These are phyloP conservation scores for Boechera retrofracta DNA, from an alignment of 345 rosid genomes.

Conservation along the genomic window DNA sequence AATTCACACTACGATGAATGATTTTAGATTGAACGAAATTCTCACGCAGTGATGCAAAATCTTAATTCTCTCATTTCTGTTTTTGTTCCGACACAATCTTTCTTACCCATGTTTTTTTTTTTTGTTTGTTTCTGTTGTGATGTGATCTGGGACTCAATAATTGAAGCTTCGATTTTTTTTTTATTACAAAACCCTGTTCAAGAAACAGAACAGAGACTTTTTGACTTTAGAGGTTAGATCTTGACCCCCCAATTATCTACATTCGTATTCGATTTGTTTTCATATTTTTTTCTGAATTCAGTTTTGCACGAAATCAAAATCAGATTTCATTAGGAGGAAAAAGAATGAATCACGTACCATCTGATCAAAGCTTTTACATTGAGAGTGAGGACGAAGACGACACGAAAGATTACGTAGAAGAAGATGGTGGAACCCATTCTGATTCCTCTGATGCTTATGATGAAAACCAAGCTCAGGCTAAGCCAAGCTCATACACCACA, in stretches of 20 bases:
- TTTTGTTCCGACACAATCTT: constrained; percentile 36
- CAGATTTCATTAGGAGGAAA: constrained; percentile 19
- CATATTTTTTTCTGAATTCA: constrained; percentile 8
- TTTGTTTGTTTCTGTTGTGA: background rate
- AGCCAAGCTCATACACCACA: constrained; percentile 66
- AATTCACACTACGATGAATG: background rate
- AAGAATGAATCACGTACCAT: constrained; percentile 83
- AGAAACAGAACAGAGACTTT: constrained; percentile 38
- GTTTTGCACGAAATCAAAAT: background rate
- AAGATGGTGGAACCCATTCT: constrained; percentile 56
- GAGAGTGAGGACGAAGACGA: constrained; percentile 88
- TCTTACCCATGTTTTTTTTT: constrained; percentile 2
- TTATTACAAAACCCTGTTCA: constrained; percentile 7
- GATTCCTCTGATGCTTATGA: constrained; percentile 63
- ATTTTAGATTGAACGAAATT: background rate
- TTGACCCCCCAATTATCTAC: background rate
- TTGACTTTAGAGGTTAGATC: constrained; percentile 34
- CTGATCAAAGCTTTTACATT: constrained; percentile 87
- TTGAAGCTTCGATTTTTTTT: constrained; percentile 2
- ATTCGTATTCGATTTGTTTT: background rate
- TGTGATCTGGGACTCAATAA: constrained; percentile 6
- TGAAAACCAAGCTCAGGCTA: constrained; percentile 56
- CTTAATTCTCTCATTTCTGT: constrained; percentile 10
- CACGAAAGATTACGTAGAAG: constrained; percentile 53
- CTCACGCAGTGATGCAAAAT: background rate